These are phyloP conservation scores for Yamadazyma takamatsuzukensis DNA, from an alignment of 805 yeast species.

Conservation along the genomic window DNA sequence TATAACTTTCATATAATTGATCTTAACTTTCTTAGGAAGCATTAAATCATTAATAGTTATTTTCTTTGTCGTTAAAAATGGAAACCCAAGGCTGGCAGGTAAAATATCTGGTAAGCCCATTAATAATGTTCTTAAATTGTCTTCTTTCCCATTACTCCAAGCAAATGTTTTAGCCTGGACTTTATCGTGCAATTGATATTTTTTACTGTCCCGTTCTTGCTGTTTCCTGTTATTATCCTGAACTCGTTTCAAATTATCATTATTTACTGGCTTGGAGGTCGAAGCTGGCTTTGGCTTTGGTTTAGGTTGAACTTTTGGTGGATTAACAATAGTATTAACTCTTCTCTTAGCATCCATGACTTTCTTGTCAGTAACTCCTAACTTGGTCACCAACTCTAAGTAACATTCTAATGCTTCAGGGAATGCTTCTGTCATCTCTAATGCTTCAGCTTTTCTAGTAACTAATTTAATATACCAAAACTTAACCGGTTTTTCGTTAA, in stretches of 20 bases:
- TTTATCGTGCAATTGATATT: conserved; percentile 57
- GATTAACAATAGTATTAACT: conserved; percentile 62
- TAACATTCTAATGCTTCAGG: conserved; percentile 60
- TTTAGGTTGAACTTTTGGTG: conserved; percentile 34
- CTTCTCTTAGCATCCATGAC: conserved; percentile 81
- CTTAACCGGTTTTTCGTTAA: conserved; percentile 51
- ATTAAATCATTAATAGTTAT: conserved; percentile 71
- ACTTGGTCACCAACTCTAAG: conserved; percentile 54
- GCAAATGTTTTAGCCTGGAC: conserved; percentile 50
- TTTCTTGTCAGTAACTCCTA: conserved; percentile 59
- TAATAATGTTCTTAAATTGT: conserved; percentile 74
- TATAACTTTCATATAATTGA: conserved; percentile 77
- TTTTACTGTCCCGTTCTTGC: conserved; percentile 32
- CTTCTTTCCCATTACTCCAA: conserved; percentile 78
- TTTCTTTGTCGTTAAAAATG: conserved; percentile 23
- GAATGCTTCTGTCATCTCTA: conserved; percentile 74
- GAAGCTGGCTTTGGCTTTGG: conserved; percentile 9
- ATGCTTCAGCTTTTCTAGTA: conserved; percentile 73
- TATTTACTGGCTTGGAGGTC: conserved; percentile 1
- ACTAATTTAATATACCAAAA: conserved; percentile 73
- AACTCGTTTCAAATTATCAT: conserved; percentile 40
- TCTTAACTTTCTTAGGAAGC: conserved; percentile 83
- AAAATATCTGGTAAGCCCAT: conserved; percentile 65
- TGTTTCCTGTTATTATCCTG: conserved; percentile 43
- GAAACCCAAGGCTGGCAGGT: conserved; percentile 34